These are phyloP conservation scores for Lactarius evosmus DNA, from an alignment of 768 basidiomycete genomes.

Conservation along the genomic window DNA sequence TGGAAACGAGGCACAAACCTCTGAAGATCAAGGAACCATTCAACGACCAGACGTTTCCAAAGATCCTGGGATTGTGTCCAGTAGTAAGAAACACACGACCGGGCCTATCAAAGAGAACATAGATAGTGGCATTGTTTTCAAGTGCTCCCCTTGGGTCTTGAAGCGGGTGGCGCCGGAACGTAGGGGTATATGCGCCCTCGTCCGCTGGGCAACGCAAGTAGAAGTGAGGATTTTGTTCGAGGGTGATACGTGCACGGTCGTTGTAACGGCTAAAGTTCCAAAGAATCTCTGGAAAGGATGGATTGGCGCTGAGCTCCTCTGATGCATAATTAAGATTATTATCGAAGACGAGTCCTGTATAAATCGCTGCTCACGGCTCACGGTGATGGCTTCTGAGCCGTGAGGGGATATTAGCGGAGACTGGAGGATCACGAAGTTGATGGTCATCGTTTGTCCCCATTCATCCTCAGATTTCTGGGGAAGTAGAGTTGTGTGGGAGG, in stretches of 20 bases:
- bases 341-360: background rate
- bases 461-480: background rate
- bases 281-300: background rate
- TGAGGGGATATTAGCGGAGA: background rate
- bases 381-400: background rate
- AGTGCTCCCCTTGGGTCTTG: background rate
- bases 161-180: background rate
- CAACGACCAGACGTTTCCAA: background rate
- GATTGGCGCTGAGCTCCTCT: background rate
- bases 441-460: background rate
- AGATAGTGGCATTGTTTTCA: background rate
- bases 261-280: background rate
- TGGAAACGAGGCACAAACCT: background rate
- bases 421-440: background rate
- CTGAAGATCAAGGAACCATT: background rate
- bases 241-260: background rate
- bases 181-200: background rate
- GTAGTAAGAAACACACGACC: background rate
- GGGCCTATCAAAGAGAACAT: background rate
- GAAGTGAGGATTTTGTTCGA: background rate
- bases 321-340: background rate
- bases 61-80: background rate
- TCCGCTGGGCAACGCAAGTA: background rate
- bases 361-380: background rate
- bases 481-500: background rate